phyloP scores from a whole-genome alignment of 1,284 basidiomycete species.

The Puccinia polysora region DNA sequence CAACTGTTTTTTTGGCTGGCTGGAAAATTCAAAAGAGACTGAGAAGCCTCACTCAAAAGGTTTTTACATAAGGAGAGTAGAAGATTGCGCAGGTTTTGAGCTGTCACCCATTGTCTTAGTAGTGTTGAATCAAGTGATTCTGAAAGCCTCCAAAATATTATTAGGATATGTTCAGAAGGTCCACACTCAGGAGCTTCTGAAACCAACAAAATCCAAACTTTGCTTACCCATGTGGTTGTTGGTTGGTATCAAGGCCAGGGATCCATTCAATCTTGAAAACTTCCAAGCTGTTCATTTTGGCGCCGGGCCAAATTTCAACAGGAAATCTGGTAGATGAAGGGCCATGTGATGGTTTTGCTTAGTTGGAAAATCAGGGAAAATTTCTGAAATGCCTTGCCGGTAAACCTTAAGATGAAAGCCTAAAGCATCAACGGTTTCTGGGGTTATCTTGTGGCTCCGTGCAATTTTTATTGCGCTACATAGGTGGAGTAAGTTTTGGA shows the following conservation, averaged over 20 bases:
- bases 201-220: neutral
- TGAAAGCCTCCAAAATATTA: neutral
- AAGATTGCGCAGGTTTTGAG: constrained; percentile 2
- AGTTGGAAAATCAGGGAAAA: neutral
- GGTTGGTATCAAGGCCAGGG: neutral
- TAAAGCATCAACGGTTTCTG: neutral
- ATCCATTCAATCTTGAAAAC: neutral
- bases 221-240: constrained; percentile 8
- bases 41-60: no score
- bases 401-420: neutral
- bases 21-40: neutral
- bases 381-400: neutral
- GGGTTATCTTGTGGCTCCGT: neutral
- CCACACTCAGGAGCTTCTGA: no score
- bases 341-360: constrained; percentile 15
- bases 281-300: constrained; percentile 5
- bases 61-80: neutral
- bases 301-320: neutral
- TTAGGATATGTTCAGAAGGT: neutral
- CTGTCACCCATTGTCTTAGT: neutral
- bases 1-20: neutral
- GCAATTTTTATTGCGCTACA: neutral
- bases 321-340: constrained; percentile 12
- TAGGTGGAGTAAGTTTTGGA: constrained; percentile 16
- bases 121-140: neutral